Conservation (phyloP, 2,329 filamentous ascomycete genomes). For the Cryphonectria nitschkei region DNA sequence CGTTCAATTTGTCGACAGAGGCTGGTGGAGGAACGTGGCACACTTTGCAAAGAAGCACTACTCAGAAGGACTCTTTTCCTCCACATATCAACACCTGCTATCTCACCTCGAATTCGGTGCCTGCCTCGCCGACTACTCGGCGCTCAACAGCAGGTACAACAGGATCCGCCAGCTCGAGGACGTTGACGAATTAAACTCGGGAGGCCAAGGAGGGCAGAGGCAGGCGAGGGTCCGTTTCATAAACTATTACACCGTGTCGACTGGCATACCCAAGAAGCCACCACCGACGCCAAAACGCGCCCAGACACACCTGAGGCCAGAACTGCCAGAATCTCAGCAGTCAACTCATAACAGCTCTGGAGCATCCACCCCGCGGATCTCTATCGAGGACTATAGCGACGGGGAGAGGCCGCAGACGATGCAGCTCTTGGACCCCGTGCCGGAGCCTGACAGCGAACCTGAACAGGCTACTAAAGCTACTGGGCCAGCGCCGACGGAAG, state of each 20-base stretch:
- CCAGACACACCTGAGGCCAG: slow-evolving; percentile 31
- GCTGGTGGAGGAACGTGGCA: slow-evolving; percentile 68
- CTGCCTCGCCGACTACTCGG: slow-evolving; percentile 75
- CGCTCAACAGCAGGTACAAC: slow-evolving; percentile 71
- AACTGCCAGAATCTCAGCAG: slow-evolving; percentile 23
- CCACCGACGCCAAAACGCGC: slow-evolving; percentile 18
- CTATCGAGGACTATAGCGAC: slow-evolving; percentile 49
- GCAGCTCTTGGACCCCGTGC: slow-evolving; percentile 29
- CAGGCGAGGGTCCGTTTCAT: slow-evolving; percentile 71
- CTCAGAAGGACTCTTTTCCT: slow-evolving; percentile 68
- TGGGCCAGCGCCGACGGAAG: not conserved
- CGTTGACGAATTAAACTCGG: slow-evolving; percentile 55
- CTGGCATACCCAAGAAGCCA: slow-evolving; percentile 65
- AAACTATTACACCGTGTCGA: slow-evolving; percentile 90
- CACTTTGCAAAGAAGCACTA: slow-evolving; percentile 85
- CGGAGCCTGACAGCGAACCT: slow-evolving; percentile 23
- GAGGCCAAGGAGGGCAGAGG: slow-evolving; percentile 39
- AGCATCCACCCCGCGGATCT: slow-evolving; percentile 45
- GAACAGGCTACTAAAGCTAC: not conserved
- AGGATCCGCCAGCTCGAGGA: slow-evolving; percentile 73
- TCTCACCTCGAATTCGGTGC: slow-evolving; percentile 85
- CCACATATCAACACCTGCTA: slow-evolving; percentile 72
- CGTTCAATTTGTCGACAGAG: slow-evolving; percentile 67
- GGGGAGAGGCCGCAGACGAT: slow-evolving; percentile 33
- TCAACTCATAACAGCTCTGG: slow-evolving; percentile 24